A percentile compares a stretch with the other conserved stretches of the same genome.
Evolutionary conservation across 495 filamentous ascomycete genomes (phyloP).

Genomic region (Platismatia glauca): DNA sequence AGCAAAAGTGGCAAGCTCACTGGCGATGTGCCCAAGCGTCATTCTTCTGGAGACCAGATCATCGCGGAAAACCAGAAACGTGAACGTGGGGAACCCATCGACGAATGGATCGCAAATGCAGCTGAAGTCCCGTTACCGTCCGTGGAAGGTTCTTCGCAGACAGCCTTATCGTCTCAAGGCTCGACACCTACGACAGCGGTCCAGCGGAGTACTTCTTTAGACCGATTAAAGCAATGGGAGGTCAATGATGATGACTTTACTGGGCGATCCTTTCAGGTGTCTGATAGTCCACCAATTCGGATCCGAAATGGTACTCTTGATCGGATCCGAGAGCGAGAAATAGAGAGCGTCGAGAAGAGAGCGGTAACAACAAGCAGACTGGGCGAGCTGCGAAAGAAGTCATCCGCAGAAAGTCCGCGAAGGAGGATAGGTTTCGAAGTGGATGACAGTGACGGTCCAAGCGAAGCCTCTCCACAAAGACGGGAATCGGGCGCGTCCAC

Average conservation of each 20-base stretch:
- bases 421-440: constrained; percentile 26
- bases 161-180: constrained; percentile 28
- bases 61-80: constrained; percentile 11
- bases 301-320: constrained; percentile 41
- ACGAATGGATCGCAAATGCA: constrained; percentile 26
- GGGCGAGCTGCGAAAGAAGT: constrained; percentile 47
- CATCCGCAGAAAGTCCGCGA: constrained; percentile 32
- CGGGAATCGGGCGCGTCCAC: neutral
- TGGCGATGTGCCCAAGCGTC: constrained; percentile 19
- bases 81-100: constrained; percentile 15
- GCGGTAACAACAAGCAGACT: constrained; percentile 50
- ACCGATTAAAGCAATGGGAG: constrained; percentile 47
- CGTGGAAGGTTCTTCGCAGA: constrained; percentile 33
- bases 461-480: neutral
- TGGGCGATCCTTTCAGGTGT: constrained; percentile 51
- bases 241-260: constrained; percentile 52
- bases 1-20: constrained; percentile 22
- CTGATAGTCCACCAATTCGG: constrained; percentile 48
- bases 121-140: constrained; percentile 39
- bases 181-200: constrained; percentile 32
- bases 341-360: constrained; percentile 47
- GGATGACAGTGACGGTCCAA: constrained; percentile 12
- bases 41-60: constrained; percentile 22
- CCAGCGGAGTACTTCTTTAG: constrained; percentile 32
- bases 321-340: constrained; percentile 49